These are phyloP conservation scores for Solanum hybrid DNA, from an alignment of 305 asterid species.

Conservation along the genomic window DNA sequence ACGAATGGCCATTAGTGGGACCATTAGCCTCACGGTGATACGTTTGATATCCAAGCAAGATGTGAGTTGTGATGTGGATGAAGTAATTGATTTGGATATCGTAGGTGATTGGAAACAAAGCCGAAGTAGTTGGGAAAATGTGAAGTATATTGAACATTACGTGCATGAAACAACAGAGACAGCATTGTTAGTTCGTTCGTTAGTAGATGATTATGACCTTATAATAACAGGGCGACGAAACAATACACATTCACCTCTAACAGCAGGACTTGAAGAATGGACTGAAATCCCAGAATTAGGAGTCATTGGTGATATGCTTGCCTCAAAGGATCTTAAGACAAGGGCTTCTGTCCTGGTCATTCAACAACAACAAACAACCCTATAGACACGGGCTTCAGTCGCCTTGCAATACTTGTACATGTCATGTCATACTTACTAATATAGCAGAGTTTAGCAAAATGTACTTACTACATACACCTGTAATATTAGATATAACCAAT, in stretches of 20 bases:
- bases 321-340: conserved; percentile 1
- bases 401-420: background rate
- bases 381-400: background rate
- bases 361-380: conserved; percentile 13
- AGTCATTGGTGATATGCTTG: conserved; percentile 14
- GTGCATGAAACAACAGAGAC: conserved; percentile 10
- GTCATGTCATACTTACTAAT: background rate
- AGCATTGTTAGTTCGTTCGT: background rate
- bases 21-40: conserved; percentile 5
- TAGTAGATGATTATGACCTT: conserved; percentile 15
- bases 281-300: conserved; percentile 22
- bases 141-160: conserved; percentile 4
- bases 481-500: background rate
- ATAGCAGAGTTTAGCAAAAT: background rate
- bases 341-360: conserved; percentile 16
- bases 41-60: background rate
- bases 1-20: conserved; percentile 11
- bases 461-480: background rate
- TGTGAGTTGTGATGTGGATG: background rate
- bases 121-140: conserved; percentile 3
- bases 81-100: background rate
- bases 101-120: conserved; percentile 10
- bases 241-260: background rate
- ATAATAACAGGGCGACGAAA: conserved; percentile 17
- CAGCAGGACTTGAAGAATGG: conserved; percentile 16